Evolutionary conservation across 345 rosid genomes (phyloP).

Genomic region (Citropsis articulata): DNA sequence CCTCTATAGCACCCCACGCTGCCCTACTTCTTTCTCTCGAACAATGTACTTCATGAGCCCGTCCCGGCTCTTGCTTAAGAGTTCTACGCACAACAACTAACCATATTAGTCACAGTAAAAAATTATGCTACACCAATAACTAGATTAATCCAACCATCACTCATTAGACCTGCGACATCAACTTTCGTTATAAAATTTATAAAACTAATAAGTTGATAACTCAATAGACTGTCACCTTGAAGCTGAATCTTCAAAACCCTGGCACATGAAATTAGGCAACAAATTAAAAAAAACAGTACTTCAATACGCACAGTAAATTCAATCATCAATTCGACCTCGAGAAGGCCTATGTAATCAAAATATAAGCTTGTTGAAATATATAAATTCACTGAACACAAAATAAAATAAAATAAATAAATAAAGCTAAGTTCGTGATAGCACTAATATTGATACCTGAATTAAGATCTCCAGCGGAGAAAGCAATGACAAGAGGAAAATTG

Average conservation of each 20-base stretch:
- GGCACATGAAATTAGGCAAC: not conserved
- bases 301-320: not conserved
- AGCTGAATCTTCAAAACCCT: conserved; percentile 37
- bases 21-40: conserved; percentile 87
- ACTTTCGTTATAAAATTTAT: not conserved
- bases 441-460: not conserved
- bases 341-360: not conserved
- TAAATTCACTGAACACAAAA: not conserved
- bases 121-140: not conserved
- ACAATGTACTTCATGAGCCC: conserved; percentile 69
- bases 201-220: not conserved
- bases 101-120: not conserved
- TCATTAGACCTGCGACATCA: not conserved
- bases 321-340: not conserved
- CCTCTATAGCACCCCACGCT: conserved; percentile 77
- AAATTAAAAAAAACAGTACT: not conserved
- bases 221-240: conserved; percentile 33
- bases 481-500: not conserved
- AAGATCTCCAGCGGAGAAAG: not conserved
- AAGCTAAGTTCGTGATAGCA: not conserved
- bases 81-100: conserved; percentile 31
- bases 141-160: not conserved
- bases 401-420: no score
- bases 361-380: not conserved
- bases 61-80: conserved; percentile 28